These are phyloP conservation scores for Gymnopus androsaceus DNA, from an alignment of 1,284 basidiomycete genomes.

Conservation along the genomic window DNA sequence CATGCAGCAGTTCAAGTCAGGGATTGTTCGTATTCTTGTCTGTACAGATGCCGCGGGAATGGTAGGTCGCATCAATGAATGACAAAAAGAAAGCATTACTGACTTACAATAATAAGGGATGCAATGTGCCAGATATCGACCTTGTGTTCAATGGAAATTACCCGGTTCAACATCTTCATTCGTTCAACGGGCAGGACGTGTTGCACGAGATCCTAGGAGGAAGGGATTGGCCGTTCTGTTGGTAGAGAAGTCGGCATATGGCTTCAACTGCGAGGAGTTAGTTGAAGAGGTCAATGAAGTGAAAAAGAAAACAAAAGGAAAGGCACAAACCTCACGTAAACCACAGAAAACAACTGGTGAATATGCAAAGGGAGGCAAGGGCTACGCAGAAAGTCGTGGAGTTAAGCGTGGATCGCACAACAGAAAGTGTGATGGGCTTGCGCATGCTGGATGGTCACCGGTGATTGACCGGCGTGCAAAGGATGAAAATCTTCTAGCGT, in stretches of 20 bases:
- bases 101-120: conserved; percentile 35
- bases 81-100: not conserved
- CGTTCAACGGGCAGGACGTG: conserved; percentile 33
- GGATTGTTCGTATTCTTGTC: conserved; percentile 30
- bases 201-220: conserved; percentile 20
- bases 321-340: no score
- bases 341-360: no score
- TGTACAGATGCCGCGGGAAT: conserved; percentile 40
- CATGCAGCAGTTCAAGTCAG: conserved; percentile 23
- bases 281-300: not conserved
- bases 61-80: conserved; percentile 25
- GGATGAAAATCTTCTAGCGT: no score
- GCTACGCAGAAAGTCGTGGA: no score
- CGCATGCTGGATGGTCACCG: no score
- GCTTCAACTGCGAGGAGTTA: conserved; percentile 17
- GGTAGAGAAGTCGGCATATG: conserved; percentile 28
- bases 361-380: no score
- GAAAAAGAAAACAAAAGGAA: no score
- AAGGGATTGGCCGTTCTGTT: conserved; percentile 31
- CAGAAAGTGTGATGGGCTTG: no score
- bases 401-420: no score
- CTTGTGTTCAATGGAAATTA: conserved; percentile 36
- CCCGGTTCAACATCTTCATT: conserved; percentile 29
- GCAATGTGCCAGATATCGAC: conserved; percentile 36
- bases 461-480: no score